Percentiles rank a stretch among this genome's conserved stretches.
These are phyloP conservation scores for Trametes polyzona DNA, from an alignment of 1,284 basidiomycete genomes.

Conservation along the genomic window DNA sequence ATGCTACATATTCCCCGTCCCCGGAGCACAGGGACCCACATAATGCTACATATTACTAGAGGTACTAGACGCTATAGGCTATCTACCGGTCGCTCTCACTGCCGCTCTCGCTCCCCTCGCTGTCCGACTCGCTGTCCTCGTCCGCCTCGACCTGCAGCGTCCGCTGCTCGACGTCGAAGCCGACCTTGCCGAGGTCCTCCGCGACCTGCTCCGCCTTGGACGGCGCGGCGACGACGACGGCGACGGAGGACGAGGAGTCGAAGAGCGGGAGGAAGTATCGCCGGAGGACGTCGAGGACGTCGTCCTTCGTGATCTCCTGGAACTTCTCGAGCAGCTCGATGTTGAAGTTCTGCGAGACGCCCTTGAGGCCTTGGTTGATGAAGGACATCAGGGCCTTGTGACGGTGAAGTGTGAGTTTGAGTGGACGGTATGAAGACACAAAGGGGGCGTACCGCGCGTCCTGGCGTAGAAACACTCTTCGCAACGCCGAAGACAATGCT, in stretches of 20 bases:
- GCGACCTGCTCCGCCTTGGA: slow-evolving; percentile 80
- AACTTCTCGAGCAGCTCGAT: slow-evolving; percentile 79
- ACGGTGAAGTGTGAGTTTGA: background rate
- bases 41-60: slow-evolving; percentile 25
- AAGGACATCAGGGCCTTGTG: slow-evolving; percentile 78
- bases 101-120: slow-evolving; percentile 38
- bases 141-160: slow-evolving; percentile 67
- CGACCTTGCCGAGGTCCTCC: slow-evolving; percentile 63
- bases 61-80: slow-evolving; percentile 20
- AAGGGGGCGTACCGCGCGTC: slow-evolving; percentile 69
- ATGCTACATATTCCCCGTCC: slow-evolving; percentile 18
- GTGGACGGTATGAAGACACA: background rate
- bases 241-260: slow-evolving; percentile 75
- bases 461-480: slow-evolving; percentile 81
- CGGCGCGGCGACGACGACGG: slow-evolving; percentile 83
- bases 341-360: slow-evolving; percentile 74
- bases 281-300: slow-evolving; percentile 72
- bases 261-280: slow-evolving; percentile 91
- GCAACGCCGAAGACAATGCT: slow-evolving; percentile 88
- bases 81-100: slow-evolving; percentile 30
- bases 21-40: background rate
- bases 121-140: slow-evolving; percentile 36
- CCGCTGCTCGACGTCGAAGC: slow-evolving; percentile 81
- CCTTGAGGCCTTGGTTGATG: slow-evolving; percentile 85
- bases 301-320: slow-evolving; percentile 77